phyloP scores from a whole-genome alignment of 805 yeast genomes.

The Cyberlindnera subsufficiens region DNA sequence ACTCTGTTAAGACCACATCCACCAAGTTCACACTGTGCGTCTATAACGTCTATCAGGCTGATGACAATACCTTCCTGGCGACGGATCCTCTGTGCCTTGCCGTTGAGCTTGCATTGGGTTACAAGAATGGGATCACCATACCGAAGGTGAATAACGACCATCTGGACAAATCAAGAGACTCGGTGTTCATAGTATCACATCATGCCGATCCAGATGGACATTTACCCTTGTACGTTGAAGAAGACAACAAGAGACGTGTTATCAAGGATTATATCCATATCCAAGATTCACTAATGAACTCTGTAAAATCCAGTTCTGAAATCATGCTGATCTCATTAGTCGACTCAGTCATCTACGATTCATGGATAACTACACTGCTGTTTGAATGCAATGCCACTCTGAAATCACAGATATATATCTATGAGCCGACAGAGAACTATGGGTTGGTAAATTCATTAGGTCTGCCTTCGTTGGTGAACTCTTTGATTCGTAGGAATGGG shows the following conservation, averaged over 20 bases:
- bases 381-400: constrained; percentile 15
- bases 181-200: constrained; percentile 40
- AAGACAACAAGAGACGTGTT: constrained; percentile 27
- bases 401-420: constrained; percentile 22
- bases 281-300: constrained; percentile 30
- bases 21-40: constrained; percentile 48
- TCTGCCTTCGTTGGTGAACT: constrained; percentile 10
- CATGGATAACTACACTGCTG: constrained; percentile 35
- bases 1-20: constrained; percentile 10
- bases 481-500: constrained; percentile 27
- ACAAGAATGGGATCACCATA: constrained; percentile 36
- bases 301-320: constrained; percentile 27
- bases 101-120: constrained; percentile 39
- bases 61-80: constrained; percentile 32
- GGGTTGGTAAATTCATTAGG: constrained; percentile 8
- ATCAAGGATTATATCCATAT: constrained; percentile 32
- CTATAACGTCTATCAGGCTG: constrained; percentile 36
- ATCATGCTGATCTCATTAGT: constrained; percentile 33
- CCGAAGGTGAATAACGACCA: constrained; percentile 27
- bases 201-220: constrained; percentile 43
- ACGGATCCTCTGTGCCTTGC: constrained; percentile 55
- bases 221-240: constrained; percentile 55
- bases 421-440: constrained; percentile 7
- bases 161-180: constrained; percentile 20
- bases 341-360: constrained; percentile 44